These are phyloP conservation scores for Henckelia pumila DNA, from an alignment of 257 asterid genomes.

Conservation along the genomic window DNA sequence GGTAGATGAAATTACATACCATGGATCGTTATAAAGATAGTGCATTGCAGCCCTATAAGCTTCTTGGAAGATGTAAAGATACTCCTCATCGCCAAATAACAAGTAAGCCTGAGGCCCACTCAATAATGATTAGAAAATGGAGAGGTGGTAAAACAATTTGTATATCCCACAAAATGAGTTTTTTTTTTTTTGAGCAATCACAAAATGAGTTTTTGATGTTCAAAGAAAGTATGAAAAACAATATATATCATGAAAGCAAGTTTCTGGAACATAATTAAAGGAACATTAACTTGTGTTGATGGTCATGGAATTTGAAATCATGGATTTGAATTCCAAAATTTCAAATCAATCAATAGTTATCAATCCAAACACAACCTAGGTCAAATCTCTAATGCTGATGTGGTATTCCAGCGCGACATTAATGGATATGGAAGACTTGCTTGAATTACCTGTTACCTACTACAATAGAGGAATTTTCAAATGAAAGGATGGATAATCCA, in stretches of 20 bases:
- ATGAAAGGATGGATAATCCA: not conserved
- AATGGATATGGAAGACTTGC: not conserved
- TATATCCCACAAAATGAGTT: not conserved
- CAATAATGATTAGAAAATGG: constrained; percentile 17
- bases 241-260: not conserved
- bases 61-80: constrained; percentile 92
- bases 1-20: constrained; percentile 46
- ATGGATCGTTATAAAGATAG: constrained; percentile 88
- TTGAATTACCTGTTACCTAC: not conserved
- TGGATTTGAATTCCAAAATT: not conserved
- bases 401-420: not conserved
- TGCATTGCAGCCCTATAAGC: constrained; percentile 93
- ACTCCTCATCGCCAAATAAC: constrained; percentile 95
- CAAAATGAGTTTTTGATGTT: not conserved
- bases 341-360: not conserved
- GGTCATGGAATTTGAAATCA: not conserved
- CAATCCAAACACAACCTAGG: not conserved
- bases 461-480: not conserved
- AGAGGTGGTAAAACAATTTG: constrained; percentile 1
- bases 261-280: not conserved
- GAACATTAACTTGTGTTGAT: not conserved
- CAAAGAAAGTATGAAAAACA: not conserved
- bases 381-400: not conserved
- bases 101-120: constrained; percentile 68
- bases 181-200: too few relatives aligned